Conservation (phyloP, 2,329 filamentous ascomycete genomes). For the Cryphonectria naterciae region DNA sequence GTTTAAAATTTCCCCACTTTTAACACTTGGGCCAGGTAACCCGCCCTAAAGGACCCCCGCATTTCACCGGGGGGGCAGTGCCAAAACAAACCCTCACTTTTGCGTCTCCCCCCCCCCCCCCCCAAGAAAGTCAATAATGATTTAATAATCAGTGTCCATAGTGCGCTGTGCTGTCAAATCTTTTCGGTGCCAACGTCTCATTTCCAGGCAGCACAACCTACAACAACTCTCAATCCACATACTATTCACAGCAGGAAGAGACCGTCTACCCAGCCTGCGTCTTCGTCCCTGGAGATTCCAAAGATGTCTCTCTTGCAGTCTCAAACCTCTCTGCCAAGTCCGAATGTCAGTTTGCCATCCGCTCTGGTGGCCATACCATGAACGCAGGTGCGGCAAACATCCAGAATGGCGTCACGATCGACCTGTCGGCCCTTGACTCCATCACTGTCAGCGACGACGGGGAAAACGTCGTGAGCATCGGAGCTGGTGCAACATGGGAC, state of each 20-base stretch:
- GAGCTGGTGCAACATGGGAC: constrained; percentile 38
- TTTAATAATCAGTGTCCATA: background rate
- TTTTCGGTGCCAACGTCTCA: background rate
- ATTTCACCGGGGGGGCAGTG: too few relatives aligned
- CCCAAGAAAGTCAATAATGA: background rate
- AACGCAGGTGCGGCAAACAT: background rate
- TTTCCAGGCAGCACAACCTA: background rate
- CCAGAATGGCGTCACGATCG: background rate
- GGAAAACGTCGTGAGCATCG: constrained; percentile 36
- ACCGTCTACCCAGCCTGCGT: constrained; percentile 1
- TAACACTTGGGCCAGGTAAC: too few relatives aligned
- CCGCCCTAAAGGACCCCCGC: too few relatives aligned
- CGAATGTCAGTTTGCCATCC: constrained; percentile 9
- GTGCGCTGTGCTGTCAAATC: background rate
- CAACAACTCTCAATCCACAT: background rate
- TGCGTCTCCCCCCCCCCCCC: background rate
- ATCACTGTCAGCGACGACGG: constrained; percentile 28
- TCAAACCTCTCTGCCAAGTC: background rate
- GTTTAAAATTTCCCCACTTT: too few relatives aligned
- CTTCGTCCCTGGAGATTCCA: background rate
- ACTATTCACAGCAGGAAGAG: background rate
- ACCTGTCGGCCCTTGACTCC: constrained; percentile 1
- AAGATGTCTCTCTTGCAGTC: constrained; percentile 2
- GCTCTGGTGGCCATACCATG: constrained; percentile 7
- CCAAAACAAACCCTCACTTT: too few relatives aligned